Evolutionary conservation across 73 alveolate genomes (phyloP).

Genomic region (Paraurostyla sp.): DNA sequence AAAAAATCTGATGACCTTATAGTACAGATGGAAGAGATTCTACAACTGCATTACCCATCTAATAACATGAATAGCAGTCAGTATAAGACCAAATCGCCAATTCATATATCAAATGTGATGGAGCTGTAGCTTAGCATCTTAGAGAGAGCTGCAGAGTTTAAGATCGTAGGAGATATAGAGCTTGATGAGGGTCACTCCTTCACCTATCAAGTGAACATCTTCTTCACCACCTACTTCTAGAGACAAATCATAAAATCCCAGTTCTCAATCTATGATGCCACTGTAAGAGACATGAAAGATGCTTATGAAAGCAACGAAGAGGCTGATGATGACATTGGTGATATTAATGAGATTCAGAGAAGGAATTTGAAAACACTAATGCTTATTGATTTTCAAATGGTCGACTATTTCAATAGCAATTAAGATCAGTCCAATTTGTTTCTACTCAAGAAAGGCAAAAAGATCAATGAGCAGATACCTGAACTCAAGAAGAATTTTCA

Average conservation of each 20-base stretch:
- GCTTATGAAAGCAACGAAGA: constrained; percentile 52
- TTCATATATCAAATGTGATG: constrained; percentile 10
- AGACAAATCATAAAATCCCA: constrained; percentile 54
- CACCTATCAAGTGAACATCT: constrained; percentile 59
- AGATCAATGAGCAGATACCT: constrained; percentile 38
- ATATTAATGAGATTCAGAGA: constrained; percentile 56
- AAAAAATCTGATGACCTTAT: constrained; percentile 53
- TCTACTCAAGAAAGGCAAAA: constrained; percentile 45
- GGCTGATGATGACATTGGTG: constrained; percentile 52
- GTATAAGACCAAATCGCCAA: constrained; percentile 2
- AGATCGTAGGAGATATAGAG: constrained; percentile 59
- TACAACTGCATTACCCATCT: neutral
- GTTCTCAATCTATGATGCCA: constrained; percentile 53
- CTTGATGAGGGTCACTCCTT: constrained; percentile 69
- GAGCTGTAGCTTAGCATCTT: neutral
- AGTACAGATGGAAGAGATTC: constrained; percentile 54
- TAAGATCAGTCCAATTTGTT: constrained; percentile 22
- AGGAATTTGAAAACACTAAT: constrained; percentile 44
- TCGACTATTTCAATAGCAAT: constrained; percentile 45
- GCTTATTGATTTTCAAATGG: constrained; percentile 53
- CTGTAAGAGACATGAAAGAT: constrained; percentile 62
- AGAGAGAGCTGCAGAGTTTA: constrained; percentile 57
- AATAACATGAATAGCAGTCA: neutral
- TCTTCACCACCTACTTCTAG: constrained; percentile 61
- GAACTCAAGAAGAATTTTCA: constrained; percentile 50